phyloP scores from a whole-genome alignment of 2,329 filamentous ascomycete species.

The Colletotrichum tropicicola region DNA sequence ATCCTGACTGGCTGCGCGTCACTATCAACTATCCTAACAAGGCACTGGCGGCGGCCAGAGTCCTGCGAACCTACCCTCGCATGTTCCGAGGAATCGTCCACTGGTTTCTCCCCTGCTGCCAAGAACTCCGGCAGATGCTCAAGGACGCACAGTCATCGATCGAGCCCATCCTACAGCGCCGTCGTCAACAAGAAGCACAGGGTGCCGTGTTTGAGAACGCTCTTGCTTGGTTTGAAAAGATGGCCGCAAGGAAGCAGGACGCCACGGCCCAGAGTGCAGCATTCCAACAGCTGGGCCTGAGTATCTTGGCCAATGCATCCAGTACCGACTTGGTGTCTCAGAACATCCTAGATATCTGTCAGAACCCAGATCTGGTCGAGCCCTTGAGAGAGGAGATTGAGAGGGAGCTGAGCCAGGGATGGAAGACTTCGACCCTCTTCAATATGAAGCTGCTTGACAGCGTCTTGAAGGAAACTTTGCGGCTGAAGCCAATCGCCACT shows the following conservation, averaged over 20 bases:
- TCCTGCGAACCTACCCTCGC: constrained; percentile 51
- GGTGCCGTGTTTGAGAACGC: constrained; percentile 41
- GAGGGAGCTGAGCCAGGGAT: constrained; percentile 43
- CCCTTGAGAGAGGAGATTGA: constrained; percentile 52
- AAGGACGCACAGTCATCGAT: constrained; percentile 46
- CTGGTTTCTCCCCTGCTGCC: constrained; percentile 51
- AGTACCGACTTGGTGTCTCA: constrained; percentile 47
- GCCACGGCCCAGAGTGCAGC: constrained; percentile 72
- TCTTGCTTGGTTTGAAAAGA: constrained; percentile 51
- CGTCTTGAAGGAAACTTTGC: constrained; percentile 48
- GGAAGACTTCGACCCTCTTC: constrained; percentile 45
- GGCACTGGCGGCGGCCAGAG: constrained; percentile 42
- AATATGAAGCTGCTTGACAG: constrained; percentile 51
- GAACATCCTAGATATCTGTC: constrained; percentile 48
- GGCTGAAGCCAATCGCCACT: constrained; percentile 30
- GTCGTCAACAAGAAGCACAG: constrained; percentile 38
- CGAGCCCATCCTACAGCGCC: constrained; percentile 40
- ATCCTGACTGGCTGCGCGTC: constrained; percentile 56
- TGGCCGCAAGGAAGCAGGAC: constrained; percentile 37
- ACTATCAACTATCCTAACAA: constrained; percentile 52
- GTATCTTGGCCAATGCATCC: constrained; percentile 63
- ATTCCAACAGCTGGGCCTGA: constrained; percentile 79
- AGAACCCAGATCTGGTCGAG: constrained; percentile 48
- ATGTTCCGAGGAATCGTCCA: constrained; percentile 51
- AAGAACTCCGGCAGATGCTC: constrained; percentile 46